Percentiles rank a stretch among this genome's conserved stretches.
Conservation (phyloP, 768 basidiomycete species). For the Amanita molliuscula region DNA sequence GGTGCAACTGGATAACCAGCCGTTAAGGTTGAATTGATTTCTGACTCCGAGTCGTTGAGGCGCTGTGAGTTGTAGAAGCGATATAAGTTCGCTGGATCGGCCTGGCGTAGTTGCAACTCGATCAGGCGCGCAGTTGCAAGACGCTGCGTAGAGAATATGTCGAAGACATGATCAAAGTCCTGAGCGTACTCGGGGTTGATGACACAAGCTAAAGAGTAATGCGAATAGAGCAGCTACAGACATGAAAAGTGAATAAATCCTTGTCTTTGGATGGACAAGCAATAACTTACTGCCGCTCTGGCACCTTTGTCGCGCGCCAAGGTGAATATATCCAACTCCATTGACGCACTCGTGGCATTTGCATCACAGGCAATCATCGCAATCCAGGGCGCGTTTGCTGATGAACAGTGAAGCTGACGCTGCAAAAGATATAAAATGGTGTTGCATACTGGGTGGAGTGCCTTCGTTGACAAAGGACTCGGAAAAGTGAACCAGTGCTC, state of each 20-base stretch:
- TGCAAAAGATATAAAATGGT: slow-evolving; percentile 4
- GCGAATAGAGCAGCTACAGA: slow-evolving; percentile 66
- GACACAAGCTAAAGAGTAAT: slow-evolving; percentile 58
- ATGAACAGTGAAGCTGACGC: slow-evolving; percentile 8
- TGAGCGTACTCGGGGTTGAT: slow-evolving; percentile 64
- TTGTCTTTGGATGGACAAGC: background rate
- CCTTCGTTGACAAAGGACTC: slow-evolving; percentile 42
- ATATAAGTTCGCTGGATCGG: slow-evolving; percentile 40
- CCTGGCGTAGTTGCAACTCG: slow-evolving; percentile 50
- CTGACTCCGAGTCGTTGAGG: slow-evolving; percentile 42
- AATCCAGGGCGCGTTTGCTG: slow-evolving; percentile 81
- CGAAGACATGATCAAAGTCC: slow-evolving; percentile 62
- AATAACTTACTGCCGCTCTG: slow-evolving; percentile 53
- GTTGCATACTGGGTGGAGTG: slow-evolving; percentile 36
- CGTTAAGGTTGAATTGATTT: slow-evolving; percentile 34
- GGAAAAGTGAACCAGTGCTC: slow-evolving; percentile 76
- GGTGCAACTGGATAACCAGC: slow-evolving; percentile 31
- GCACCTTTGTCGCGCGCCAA: slow-evolving; percentile 73
- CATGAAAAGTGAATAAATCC: background rate
- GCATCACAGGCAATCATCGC: slow-evolving; percentile 78
- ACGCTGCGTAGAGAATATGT: slow-evolving; percentile 70
- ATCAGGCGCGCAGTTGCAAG: slow-evolving; percentile 45
- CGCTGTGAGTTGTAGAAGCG: slow-evolving; percentile 48
- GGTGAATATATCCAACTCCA: slow-evolving; percentile 69
- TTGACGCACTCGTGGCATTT: slow-evolving; percentile 58